Base-by-base conservation (phyloP, 2,329 filamentous ascomycete species). In the Zymoseptoria crescenta region DNA sequence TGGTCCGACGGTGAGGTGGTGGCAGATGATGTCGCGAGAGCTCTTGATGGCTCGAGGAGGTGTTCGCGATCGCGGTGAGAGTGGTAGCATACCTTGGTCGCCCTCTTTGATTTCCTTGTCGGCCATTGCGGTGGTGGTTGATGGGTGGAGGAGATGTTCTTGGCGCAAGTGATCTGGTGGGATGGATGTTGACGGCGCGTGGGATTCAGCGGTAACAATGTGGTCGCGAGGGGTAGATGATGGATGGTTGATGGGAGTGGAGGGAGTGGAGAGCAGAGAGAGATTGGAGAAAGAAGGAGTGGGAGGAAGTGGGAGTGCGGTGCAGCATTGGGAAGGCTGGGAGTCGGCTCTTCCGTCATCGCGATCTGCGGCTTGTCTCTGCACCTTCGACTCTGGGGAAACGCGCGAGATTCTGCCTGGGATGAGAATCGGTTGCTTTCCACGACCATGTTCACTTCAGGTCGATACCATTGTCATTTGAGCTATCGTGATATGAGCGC, bases 71-170 rank as follows among this genome's bases (percentile, higher is more conserved):
- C 52, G 59, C 49, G 27, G 27, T 49, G 29, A 30, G 45, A 52
- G 53, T 52, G 56, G 21, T 54, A 49, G 65, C 69, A 59, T 64
- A 71, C 68, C 70, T 62, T 70, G 52, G 61, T 70, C 68, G 62
- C 79, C 80, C 69, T 80, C 75, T 70, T 81, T 75, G 65, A 79
- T 72, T 59, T 77, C 71, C 59, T 77, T 74, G 67, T 74, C 74
- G 59, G 77, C 70, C 79, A 81, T 80, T 60, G 64, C 56, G 58
- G 55, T 52, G 30, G 56, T 21, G 53, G 53, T 19, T 29, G 57
- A 57, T 41, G 57, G 59, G 21, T 49, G 27, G 54, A 45, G 20
- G 30, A 30, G 57, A 49, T 49, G 55, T 52, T 56, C 64, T 65
- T 62, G 64, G 64, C 64, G 64, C 64, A 64, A 66, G 45, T 51